phyloP scores from a whole-genome alignment of 1,284 basidiomycete species.

The Violaceomyces palustris region DNA sequence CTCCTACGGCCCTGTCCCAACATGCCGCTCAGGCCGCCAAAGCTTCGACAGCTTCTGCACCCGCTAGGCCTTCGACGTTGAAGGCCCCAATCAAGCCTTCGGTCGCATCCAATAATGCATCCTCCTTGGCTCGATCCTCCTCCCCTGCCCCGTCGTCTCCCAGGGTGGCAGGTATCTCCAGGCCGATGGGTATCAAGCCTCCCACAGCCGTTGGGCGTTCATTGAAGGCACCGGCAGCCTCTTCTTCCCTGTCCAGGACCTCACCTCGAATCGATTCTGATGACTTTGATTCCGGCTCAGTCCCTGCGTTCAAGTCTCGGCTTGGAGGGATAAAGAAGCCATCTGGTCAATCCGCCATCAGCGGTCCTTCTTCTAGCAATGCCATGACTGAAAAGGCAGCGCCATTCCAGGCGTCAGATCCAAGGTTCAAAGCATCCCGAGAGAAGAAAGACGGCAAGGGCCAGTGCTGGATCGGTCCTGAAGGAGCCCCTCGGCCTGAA shows the following conservation, averaged over 20 bases:
- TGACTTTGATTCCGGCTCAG: conserved; percentile 3
- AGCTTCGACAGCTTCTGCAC: conserved; percentile 10
- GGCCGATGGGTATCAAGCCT: conserved; percentile 28
- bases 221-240: conserved; percentile 21
- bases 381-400: conserved; percentile 23
- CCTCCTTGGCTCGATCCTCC: too few species aligned
- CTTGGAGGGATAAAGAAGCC: conserved; percentile 1
- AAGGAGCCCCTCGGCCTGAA: conserved; percentile 77
- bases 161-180: conserved; percentile 14
- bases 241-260: conserved; percentile 12
- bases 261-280: conserved; percentile 21
- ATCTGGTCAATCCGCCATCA: conserved; percentile 5
- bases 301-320: conserved; percentile 5
- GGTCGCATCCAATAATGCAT: too few species aligned
- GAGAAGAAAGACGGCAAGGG: conserved; percentile 69
- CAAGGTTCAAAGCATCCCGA: conserved; percentile 69
- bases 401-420: conserved; percentile 68
- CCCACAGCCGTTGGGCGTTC: conserved; percentile 32
- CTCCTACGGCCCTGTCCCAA: conserved; percentile 4
- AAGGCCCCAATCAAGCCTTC: too few species aligned
- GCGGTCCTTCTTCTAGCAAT: too few species aligned
- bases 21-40: conserved; percentile 37
- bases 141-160: conserved; percentile 14
- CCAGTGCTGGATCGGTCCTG: conserved; percentile 58
- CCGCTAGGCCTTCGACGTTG: conserved; percentile 3